Evolutionary conservation across 78 protist genomes (phyloP), one percentile per base, ranked within the genome.

Genomic region (Creolimax fragrantissima): DNA sequence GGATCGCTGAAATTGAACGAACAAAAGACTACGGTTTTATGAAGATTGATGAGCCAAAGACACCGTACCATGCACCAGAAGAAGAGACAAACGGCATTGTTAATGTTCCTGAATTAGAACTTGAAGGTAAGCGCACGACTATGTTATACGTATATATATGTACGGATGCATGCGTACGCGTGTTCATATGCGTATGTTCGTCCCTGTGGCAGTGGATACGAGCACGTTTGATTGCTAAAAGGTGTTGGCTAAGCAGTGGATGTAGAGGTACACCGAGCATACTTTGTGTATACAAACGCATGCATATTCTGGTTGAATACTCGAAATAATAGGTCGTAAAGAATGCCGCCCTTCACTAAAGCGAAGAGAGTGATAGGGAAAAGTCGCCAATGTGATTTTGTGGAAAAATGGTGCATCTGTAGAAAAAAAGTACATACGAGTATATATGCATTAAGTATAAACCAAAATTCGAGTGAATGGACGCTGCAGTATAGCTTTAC

Each of bases 21-120:
- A 84, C 41, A 42, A 88, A 88, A 11, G 90, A 88, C 90, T 88
- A 88, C 7, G 90, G 90, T 5, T 45, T 45, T 11, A 88, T 88
- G 90, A 88, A 88, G 44, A 88, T 88, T 88, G 90, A 88, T 36
- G 90, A 88, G 67, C 90, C 90, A 5, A 88, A 88, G 44, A 88
- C 90, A 35, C 90, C 90, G 5, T 88, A 45, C 90, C 90, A 88
- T 32, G 90, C 90, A 88, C 90, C 90, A 45, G 90, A 45, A 88
- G 85, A 32, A 36, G 90, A 6, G 86, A 24, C 7, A 0, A 35
- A 7, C 44, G 44, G 44, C 67, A 7, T n/a, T 74, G 66, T 35
- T 24, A 74, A 32, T 5, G 67, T n/a, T 35, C 90, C 45, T 11
- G 90, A 88, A 17, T 24, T 32, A 5, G 67, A 32, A 35, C 90